These are phyloP conservation scores for Xylaria sp. DNA, from an alignment of 2,329 filamentous ascomycete species.

Conservation along the genomic window DNA sequence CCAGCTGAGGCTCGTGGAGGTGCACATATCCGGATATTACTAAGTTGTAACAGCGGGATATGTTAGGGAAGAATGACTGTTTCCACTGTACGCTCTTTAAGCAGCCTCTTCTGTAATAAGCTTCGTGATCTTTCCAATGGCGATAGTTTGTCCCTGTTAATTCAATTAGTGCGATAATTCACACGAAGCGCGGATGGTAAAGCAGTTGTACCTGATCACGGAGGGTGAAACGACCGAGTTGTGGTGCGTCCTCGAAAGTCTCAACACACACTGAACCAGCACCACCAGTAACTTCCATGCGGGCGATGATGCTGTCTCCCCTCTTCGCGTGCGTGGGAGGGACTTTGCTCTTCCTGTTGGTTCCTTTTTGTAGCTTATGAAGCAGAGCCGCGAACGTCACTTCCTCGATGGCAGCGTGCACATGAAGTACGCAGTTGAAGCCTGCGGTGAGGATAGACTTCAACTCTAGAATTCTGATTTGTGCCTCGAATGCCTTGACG, in stretches of 20 bases:
- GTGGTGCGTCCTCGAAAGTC: conserved; percentile 93
- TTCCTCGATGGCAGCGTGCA: conserved; percentile 97
- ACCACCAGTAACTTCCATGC: conserved; percentile 84
- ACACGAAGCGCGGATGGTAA: neutral
- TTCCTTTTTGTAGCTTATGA: conserved; percentile 96
- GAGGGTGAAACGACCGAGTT: conserved; percentile 88
- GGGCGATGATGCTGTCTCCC: conserved; percentile 85
- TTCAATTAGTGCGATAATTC: conserved; percentile 38
- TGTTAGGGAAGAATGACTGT: neutral
- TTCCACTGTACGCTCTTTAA: conserved; percentile 16
- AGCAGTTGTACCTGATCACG: conserved; percentile 74
- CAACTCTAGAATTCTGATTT: conserved; percentile 92
- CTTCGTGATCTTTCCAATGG: conserved; percentile 98
- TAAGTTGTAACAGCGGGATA: neutral
- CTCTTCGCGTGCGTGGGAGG: conserved; percentile 88
- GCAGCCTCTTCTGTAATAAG: conserved; percentile 58
- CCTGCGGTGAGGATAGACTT: conserved; percentile 93
- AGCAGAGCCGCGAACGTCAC: conserved; percentile 87
- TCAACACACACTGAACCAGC: conserved; percentile 89
- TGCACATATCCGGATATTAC: neutral
- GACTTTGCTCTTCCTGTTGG: conserved; percentile 88
- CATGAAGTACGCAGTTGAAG: conserved; percentile 97
- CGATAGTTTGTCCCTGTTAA: conserved; percentile 91
- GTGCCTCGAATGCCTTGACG: conserved; percentile 88
- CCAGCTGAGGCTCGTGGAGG: neutral